Base-by-base conservation (phyloP, 164 flowering plant species). In the Vitis amurensis region DNA sequence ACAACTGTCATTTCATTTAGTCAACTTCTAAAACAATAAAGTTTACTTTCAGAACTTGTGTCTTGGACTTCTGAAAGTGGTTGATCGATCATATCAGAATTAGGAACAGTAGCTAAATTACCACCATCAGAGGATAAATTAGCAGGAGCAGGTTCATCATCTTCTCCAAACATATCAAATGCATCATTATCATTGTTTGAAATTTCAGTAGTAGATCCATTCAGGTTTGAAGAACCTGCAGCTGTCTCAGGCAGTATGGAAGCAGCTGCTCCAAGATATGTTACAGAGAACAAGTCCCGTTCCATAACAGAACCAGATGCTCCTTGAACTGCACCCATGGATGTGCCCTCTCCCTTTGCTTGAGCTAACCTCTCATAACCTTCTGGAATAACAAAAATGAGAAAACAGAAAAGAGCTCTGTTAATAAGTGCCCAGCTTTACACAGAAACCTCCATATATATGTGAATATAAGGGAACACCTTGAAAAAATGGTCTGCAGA, bases 121-220 rank as follows among this genome's bases (percentile, higher is more conserved):
- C 48, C 69, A 53, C 55, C 77, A 68, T 63, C 66, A 53, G 77
- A 53, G 14, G 88, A 71, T 61, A 74, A 73, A 59, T 76, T 71
- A 8, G 71, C 64, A 71, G 71, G 59, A 66, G 76, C 74, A 49
- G 67, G 74, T 17, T 76, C 90, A 77, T 89, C 91, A 59, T 90
- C 97, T 29, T 91, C 98, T 1, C 77, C 98, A 80, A 95, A 95
- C 90, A 95, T 95, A 74, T 95, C 99, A 74, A 74, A 83, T 23
- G 52, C 65, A 60, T 89, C 97, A 37, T 64, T 87, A 31, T 16
- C 82, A 73, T 70, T 69, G 59, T 55, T 61, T 19, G 82, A 51
- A 13, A 70, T 66, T 61, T 76, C 82, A 27, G 63, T 75, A 62
- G 75, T 59, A 52, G 72, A 13, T 53, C n/a, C 37, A 69, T 69